These are phyloP conservation scores for Candida multigemmis DNA, from an alignment of 805 yeast species.

Conservation along the genomic window DNA sequence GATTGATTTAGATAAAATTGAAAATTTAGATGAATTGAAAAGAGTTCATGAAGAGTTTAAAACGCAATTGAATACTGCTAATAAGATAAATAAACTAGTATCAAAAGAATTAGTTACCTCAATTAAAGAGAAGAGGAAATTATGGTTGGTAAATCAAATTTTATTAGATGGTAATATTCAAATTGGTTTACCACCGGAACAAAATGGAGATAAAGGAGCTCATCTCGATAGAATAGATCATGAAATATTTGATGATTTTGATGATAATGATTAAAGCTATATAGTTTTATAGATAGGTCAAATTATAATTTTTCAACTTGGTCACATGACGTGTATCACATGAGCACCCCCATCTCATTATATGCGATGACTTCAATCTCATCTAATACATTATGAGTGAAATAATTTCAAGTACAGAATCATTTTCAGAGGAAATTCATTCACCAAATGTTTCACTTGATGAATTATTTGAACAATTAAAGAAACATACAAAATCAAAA, in stretches of 20 bases:
- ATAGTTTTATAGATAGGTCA: too few species aligned
- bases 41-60: constrained; percentile 16
- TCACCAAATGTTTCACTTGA: constrained; percentile 14
- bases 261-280: too few species aligned
- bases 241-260: constrained; percentile 5
- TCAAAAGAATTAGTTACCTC: constrained; percentile 15
- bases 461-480: constrained; percentile 20
- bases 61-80: constrained; percentile 26
- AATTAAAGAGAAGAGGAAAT: constrained; percentile 20
- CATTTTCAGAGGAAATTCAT: constrained; percentile 10
- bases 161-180: constrained; percentile 33
- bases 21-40: constrained; percentile 10
- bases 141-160: constrained; percentile 34
- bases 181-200: constrained; percentile 22
- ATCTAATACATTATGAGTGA: too few species aligned
- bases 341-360: too few species aligned
- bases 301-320: constrained; percentile 1
- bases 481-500: constrained; percentile 11
- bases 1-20: constrained; percentile 5
- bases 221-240: constrained; percentile 6
- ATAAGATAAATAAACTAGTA: constrained; percentile 28
- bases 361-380: too few species aligned
- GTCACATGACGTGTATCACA: constrained; percentile 1
- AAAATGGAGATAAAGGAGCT: constrained; percentile 1
- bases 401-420: constrained; percentile 13